These are phyloP conservation scores for Solanum medicagineum DNA, from an alignment of 257 asterid genomes.

Conservation along the genomic window DNA sequence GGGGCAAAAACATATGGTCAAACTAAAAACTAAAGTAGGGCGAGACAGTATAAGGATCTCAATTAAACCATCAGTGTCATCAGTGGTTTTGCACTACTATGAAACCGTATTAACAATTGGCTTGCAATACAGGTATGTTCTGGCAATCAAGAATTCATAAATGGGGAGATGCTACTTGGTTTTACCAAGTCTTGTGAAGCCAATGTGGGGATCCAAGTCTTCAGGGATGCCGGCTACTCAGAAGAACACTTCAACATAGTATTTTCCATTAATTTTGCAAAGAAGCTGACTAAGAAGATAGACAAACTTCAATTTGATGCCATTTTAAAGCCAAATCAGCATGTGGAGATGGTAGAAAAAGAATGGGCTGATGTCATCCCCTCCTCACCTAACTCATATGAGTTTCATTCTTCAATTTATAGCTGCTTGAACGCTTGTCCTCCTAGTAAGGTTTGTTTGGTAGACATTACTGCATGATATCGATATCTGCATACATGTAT, in stretches of 20 bases:
- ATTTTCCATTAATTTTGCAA: slow-evolving; percentile 49
- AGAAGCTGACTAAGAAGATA: slow-evolving; percentile 37
- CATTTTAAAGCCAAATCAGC: slow-evolving; percentile 25
- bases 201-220: slow-evolving; percentile 40
- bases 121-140: slow-evolving; percentile 38
- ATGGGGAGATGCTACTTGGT: slow-evolving; percentile 40
- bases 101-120: not conserved
- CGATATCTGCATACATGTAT: not conserved
- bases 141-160: not conserved
- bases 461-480: slow-evolving; percentile 23
- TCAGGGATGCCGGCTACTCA: slow-evolving; percentile 3
- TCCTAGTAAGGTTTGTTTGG: slow-evolving; percentile 37
- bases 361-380: slow-evolving; percentile 69
- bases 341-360: slow-evolving; percentile 43
- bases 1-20: not conserved
- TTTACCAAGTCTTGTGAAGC: slow-evolving; percentile 46
- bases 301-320: slow-evolving; percentile 45
- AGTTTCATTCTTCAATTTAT: slow-evolving; percentile 58
- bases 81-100: not conserved
- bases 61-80: not conserved
- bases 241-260: slow-evolving; percentile 41
- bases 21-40: not conserved
- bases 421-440: slow-evolving; percentile 45
- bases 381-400: slow-evolving; percentile 49
- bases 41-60: not conserved